Base-by-base conservation (phyloP, 345 rosid genomes). In the Schrenkiella parvula region DNA sequence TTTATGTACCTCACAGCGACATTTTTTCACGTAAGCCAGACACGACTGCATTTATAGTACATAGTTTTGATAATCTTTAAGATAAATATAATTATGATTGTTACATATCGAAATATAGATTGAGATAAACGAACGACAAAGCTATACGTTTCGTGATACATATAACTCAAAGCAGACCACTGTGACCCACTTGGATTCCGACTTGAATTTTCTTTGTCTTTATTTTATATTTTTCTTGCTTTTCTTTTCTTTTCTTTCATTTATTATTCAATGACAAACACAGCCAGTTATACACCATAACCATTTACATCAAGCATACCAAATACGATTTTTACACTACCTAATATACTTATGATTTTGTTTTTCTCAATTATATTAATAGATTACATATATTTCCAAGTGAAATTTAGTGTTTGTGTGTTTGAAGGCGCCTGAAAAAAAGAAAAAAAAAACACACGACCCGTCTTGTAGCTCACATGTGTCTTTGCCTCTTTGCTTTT, bases 111-210 rank as follows among this genome's bases (percentile, higher is more conserved):
- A 52, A 68, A 54, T 15, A 32, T 47, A 54, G 23, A 46, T n/a
- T 61, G 59, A 62, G 60, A 37, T 34, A 38, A 42, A 46, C 42
- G 51, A 75, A 62, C 69, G 65, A 75, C 70, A 68, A 53, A 25
- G 58, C 41, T 53, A 54, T 62, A 70, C 66, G 65, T 76, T 65
- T 69, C 75, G 5, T 70, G 66, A 47, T 17, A 63, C 75, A 76
- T 69, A 53, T 41, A 46, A 17, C 57, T 75, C 75, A 62, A 19
- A 54, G 61, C 66, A 76, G 75, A 64, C 80, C 60, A 58, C 12
- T 17, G 6, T 73, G 76, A 46, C 87, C 84, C 86, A 82, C 82
- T 73, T 59, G 69, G 73, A 71, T 76, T 71, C 42, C 26, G 54
- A 46, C 60, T 75, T 63, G 53, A 78, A 71, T 61, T 78, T 52